A percentile compares a stretch with the other conserved stretches of the same genome.
Evolutionary conservation across 768 basidiomycete species (phyloP).

Genomic region (Mycena haematopus): DNA sequence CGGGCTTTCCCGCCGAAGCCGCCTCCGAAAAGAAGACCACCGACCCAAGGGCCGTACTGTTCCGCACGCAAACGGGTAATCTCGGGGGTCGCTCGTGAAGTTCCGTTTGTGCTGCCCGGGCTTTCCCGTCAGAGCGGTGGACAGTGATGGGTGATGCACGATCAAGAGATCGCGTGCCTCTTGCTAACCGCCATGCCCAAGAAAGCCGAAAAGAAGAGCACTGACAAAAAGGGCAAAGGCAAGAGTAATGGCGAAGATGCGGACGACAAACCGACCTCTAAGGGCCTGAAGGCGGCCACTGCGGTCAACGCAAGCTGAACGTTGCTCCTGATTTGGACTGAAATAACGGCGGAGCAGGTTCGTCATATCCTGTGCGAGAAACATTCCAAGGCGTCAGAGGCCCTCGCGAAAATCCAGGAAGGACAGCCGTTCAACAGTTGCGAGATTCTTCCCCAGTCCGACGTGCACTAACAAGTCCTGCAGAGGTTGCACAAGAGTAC

Average conservation of each 20-base stretch:
- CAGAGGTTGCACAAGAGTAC: conserved; percentile 82
- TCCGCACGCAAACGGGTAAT: too few species aligned
- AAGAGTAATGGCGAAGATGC: conserved; percentile 43
- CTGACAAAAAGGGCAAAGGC: conserved; percentile 46
- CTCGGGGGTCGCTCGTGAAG: too few species aligned
- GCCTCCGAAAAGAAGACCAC: conserved; percentile 18
- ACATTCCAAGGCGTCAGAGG: conserved; percentile 80
- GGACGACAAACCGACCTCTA: conserved; percentile 51
- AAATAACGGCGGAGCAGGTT: conserved; percentile 43
- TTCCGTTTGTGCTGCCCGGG: too few species aligned
- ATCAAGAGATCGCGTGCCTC: too few species aligned
- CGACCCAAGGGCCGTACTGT: conserved; percentile 46
- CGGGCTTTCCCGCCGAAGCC: background rate
- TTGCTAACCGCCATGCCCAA: conserved; percentile 31
- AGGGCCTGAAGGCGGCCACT: conserved; percentile 78
- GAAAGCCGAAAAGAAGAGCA: conserved; percentile 31
- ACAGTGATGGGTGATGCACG: too few species aligned
- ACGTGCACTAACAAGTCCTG: background rate
- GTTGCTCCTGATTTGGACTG: background rate
- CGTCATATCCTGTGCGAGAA: conserved; percentile 91
- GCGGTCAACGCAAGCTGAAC: conserved; percentile 59
- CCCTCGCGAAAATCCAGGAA: conserved; percentile 80
- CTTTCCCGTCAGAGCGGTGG: too few species aligned
- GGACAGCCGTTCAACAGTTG: conserved; percentile 79
- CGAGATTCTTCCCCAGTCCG: conserved; percentile 1